These are phyloP conservation scores for Phytophthora rubi DNA, from an alignment of 352 stramenopile species.

Conservation along the genomic window DNA sequence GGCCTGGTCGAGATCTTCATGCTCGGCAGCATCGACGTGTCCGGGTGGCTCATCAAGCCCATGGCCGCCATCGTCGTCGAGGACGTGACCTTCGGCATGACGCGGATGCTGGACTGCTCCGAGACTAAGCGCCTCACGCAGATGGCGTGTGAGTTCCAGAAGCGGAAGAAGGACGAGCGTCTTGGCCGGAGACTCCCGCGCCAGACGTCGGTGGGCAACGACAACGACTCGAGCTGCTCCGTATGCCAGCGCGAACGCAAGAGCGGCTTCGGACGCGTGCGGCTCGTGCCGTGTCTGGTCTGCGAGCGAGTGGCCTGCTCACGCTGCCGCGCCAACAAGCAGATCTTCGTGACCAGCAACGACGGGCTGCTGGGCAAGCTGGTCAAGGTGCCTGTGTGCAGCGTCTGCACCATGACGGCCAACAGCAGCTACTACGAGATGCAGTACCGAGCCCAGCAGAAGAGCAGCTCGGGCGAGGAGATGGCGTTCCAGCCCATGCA, in stretches of 20 bases:
- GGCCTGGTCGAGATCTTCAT: slow-evolving; percentile 59
- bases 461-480: slow-evolving; percentile 34
- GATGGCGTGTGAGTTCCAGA: slow-evolving; percentile 47
- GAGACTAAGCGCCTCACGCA: slow-evolving; percentile 55
- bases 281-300: slow-evolving; percentile 54
- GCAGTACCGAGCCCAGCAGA: slow-evolving; percentile 33
- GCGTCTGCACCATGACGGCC: slow-evolving; percentile 40
- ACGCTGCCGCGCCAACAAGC: slow-evolving; percentile 50
- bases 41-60: slow-evolving; percentile 41
- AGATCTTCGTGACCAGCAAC: slow-evolving; percentile 49
- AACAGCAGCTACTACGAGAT: slow-evolving; percentile 47
- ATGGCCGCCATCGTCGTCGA: slow-evolving; percentile 42
- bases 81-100: slow-evolving; percentile 46
- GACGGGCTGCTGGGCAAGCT: slow-evolving; percentile 48
- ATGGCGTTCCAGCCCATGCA: slow-evolving; percentile 36
- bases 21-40: slow-evolving; percentile 46
- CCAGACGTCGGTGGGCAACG: slow-evolving; percentile 22
- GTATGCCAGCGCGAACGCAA: slow-evolving; percentile 40
- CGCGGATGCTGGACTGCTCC: slow-evolving; percentile 44
- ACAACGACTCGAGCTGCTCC: slow-evolving; percentile 22
- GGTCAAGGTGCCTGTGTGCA: slow-evolving; percentile 47
- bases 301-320: slow-evolving; percentile 50
- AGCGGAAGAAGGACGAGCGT: slow-evolving; percentile 32
- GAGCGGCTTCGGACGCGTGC: slow-evolving; percentile 47
- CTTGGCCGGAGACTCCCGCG: slow-evolving; percentile 24